Base-by-base conservation (phyloP, 2,329 filamentous ascomycete genomes). In the Exophiala oligosperma region DNA sequence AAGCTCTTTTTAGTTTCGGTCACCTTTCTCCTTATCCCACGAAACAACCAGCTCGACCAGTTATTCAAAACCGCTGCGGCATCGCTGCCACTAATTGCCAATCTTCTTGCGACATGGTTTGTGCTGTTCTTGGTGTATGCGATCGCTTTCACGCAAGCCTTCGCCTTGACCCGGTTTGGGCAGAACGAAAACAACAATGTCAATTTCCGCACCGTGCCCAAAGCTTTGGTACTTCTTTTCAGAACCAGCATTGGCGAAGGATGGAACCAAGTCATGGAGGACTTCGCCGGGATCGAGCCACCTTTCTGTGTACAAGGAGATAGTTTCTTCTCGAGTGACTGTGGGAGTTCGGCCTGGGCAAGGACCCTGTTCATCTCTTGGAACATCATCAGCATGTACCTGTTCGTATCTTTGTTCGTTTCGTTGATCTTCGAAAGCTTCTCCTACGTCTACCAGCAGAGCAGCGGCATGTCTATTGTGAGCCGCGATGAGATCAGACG, bases 341-440 rank as follows among this genome's bases (percentile, higher is more conserved):
- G 94, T 70, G 94, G 94, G 58, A 96, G 93, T 75, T 84, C 86
- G 51, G 83, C 86, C 40, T 99, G 94, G 92, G 92, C 94, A 6
- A 83, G 92, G 52, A 85, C 87, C 35, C 80, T 99, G 8, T 99
- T 99, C 77, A 92, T 97, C 57, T 85, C 89, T 3, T 99, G 94
- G 94, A 99, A 99, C 78, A 93, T 99, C 68, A 83, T 99, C 74
- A 97, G 93, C 89, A 99, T 99, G 94, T 99, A 99, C 76, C 96
- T 99, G 69, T 99, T 99, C 70, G 93, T 97, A 70, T 97, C 93
- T 70, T 78, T 99, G 71, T 99, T 99, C 73, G 93, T 99, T 59
- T 99, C 94, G 49, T 86, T 99, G 72, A 99, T 99, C 67, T 99
- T 95, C 76, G 94, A 99, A 78, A 97, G 92, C 75, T 99, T 99